These are phyloP conservation scores for Hemileccinum rubropunctum DNA, from an alignment of 768 basidiomycete species.

Conservation along the genomic window DNA sequence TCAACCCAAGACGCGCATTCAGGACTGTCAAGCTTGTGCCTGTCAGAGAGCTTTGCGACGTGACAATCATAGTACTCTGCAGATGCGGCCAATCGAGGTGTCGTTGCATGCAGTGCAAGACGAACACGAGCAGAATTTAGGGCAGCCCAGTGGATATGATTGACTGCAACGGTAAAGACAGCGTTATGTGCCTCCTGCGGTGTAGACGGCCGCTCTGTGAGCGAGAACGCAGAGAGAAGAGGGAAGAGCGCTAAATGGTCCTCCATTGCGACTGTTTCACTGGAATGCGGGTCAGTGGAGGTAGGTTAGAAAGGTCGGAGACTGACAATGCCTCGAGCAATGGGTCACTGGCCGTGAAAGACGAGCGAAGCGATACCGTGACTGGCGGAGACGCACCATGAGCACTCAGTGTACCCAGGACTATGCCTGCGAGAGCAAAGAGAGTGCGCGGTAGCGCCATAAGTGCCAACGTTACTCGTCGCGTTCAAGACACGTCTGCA, in stretches of 20 bases:
- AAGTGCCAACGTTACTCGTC: neutral
- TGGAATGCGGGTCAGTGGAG: slow-evolving; percentile 30
- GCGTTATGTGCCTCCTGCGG: slow-evolving; percentile 48
- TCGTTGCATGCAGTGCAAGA: slow-evolving; percentile 73
- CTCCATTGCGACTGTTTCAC: slow-evolving; percentile 80
- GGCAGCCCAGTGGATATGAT: slow-evolving; percentile 46
- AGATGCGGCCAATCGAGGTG: slow-evolving; percentile 81
- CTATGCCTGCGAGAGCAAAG: slow-evolving; percentile 16
- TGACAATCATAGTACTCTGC: slow-evolving; percentile 64
- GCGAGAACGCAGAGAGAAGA: slow-evolving; percentile 58
- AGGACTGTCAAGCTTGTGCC: slow-evolving; percentile 23
- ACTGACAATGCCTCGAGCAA: slow-evolving; percentile 32
- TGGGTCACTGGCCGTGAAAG: slow-evolving; percentile 26
- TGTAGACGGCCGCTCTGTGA: slow-evolving; percentile 38
- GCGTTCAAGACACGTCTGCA: slow-evolving; percentile 15
- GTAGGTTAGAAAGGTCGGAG: neutral
- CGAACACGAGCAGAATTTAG: slow-evolving; percentile 64
- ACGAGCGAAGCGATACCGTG: slow-evolving; percentile 27
- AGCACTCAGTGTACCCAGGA: slow-evolving; percentile 12
- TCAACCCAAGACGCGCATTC: slow-evolving; percentile 76
- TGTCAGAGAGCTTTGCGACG: slow-evolving; percentile 25
- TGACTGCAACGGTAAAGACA: slow-evolving; percentile 37
- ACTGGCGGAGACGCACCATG: slow-evolving; percentile 30
- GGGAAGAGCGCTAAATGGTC: slow-evolving; percentile 74
- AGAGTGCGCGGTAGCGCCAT: slow-evolving; percentile 15